Evolutionary conservation across 176 grass and related monocot species (phyloP).

Genomic region (Stipa capillata): DNA sequence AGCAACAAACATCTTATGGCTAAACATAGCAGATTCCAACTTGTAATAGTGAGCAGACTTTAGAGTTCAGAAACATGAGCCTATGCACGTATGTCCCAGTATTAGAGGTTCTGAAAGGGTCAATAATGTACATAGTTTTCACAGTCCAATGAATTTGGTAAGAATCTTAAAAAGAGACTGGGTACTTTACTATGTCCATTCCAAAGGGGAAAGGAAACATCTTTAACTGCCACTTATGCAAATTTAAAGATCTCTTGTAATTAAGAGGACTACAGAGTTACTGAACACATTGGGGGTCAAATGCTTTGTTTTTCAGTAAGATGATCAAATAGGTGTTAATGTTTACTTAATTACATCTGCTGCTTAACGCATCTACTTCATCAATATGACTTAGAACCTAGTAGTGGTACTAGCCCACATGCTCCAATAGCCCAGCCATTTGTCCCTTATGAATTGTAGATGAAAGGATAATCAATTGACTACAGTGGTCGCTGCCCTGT

Average conservation of each 20-base stretch:
- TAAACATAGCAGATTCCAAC: neutral
- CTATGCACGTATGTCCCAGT: neutral
- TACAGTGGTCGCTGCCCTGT: neutral
- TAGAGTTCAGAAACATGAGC: neutral
- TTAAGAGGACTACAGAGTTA: neutral
- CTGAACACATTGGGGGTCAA: neutral
- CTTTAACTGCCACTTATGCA: neutral
- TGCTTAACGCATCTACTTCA: neutral
- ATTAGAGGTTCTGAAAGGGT: constrained; percentile 1
- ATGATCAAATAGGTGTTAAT: neutral
- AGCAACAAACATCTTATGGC: neutral
- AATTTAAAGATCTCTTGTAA: neutral
- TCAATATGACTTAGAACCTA: neutral
- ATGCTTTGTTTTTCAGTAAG: neutral
- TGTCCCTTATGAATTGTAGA: neutral
- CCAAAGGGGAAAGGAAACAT: neutral
- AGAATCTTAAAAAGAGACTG: neutral
- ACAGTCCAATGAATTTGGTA: neutral
- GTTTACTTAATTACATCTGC: neutral
- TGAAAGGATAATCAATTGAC: neutral
- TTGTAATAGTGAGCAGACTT: neutral
- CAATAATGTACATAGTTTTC: neutral
- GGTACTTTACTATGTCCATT: neutral
- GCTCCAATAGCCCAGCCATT: neutral
- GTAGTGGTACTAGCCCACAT: neutral